These are phyloP conservation scores for Coniochaeta ligniaria DNA, from an alignment of 2,329 filamentous ascomycete species.

Conservation along the genomic window DNA sequence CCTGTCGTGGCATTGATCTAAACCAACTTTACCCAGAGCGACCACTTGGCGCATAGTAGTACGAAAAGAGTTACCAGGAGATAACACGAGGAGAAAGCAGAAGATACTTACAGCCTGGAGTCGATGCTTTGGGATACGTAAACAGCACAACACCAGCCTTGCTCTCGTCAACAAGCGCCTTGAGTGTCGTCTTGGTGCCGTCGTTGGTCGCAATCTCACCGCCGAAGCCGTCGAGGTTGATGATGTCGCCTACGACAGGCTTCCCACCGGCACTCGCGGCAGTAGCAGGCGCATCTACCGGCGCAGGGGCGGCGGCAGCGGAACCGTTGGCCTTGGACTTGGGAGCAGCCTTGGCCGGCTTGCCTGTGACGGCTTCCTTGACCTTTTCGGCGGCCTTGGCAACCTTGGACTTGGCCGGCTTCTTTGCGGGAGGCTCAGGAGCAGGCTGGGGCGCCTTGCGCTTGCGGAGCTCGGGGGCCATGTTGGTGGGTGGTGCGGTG, in stretches of 20 bases:
- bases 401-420: slow-evolving; percentile 15
- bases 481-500: slow-evolving; percentile 20
- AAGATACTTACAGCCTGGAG: slow-evolving; percentile 74
- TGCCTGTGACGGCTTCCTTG: slow-evolving; percentile 13
- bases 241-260: slow-evolving; percentile 45
- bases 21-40: background rate
- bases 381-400: slow-evolving; percentile 10
- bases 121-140: slow-evolving; percentile 92
- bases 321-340: slow-evolving; percentile 13
- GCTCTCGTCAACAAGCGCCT: slow-evolving; percentile 75
- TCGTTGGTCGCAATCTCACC: slow-evolving; percentile 80
- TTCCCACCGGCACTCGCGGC: slow-evolving; percentile 27
- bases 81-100: background rate
- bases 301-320: slow-evolving; percentile 9
- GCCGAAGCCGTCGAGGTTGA: slow-evolving; percentile 53
- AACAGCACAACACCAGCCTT: slow-evolving; percentile 84
- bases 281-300: slow-evolving; percentile 18
- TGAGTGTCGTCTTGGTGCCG: slow-evolving; percentile 70
- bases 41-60: background rate
- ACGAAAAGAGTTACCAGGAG: background rate
- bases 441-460: slow-evolving; percentile 47
- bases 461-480: slow-evolving; percentile 55
- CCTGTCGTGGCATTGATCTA: background rate
- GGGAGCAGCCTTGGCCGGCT: slow-evolving; percentile 21
- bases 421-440: slow-evolving; percentile 40